Evolutionary conservation across 495 filamentous ascomycete species (phyloP), one percentile per base, ranked within the genome.

Genomic region (Neurospora cerealis): DNA sequence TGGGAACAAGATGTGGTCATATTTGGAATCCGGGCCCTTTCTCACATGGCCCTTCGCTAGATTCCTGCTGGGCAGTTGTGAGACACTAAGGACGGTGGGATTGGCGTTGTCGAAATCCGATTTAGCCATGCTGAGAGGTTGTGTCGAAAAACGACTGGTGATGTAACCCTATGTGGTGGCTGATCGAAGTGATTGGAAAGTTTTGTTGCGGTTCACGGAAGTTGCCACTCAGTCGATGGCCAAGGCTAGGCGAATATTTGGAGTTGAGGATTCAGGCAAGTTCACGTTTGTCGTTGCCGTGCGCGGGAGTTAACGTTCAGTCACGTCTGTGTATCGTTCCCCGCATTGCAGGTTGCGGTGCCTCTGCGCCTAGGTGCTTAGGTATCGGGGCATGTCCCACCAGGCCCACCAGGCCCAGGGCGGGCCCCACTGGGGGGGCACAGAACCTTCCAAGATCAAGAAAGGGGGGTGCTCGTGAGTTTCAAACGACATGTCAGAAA

Each of bases 41-140:
- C 79, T 74, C 28, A 77, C 76, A 28, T 71, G 75, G 17, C 70
- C 72, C 42, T 77, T 88, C 75, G 80, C 82, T 69, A 81, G 75
- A 32, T 54, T 82, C 32, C 89, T 87, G 39, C 92, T 93, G n/a
- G 96, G 96, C 37, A 99, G 91, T 81, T 99, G 93, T 34, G 95
- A 94, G 72, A 88, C 88, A 80, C 91, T 96, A 71, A 98, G 86
- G 79, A 99, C 94, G 32, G 94, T 97, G 71, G 96, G 96, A 85
- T 99, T 98, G 72, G 91, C 93, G 81, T 99, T 99, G 75, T 97
- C 91, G 48, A 92, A 74, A 73, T 79, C 77, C 13, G 62, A 54
- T 21, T 74, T 73, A 48, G 75, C 73, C 79, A 81, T 80, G 24
- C 73, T 78, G 48, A 60, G 28, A 39, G 19, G 69, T 11, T 19